These are phyloP conservation scores for Zymoseptoria passerinii DNA, from an alignment of 2,329 filamentous ascomycete species.

Conservation along the genomic window DNA sequence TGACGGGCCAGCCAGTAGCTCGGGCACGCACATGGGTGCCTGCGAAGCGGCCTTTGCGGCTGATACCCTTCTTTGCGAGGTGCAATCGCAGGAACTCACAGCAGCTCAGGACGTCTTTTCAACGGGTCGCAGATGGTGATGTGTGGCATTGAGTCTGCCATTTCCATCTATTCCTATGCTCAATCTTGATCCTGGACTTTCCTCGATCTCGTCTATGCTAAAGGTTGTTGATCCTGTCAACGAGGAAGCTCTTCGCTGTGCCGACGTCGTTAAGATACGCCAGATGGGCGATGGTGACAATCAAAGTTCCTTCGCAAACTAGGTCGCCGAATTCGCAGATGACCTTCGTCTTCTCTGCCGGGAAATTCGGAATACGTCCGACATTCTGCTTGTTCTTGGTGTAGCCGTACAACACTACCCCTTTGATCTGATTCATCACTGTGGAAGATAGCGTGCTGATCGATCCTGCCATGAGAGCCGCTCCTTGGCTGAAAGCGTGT, in stretches of 20 bases:
- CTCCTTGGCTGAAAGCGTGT: conserved; percentile 28
- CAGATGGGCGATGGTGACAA: conserved; percentile 29
- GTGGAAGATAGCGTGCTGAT: conserved; percentile 23
- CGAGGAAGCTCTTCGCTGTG: conserved; percentile 9
- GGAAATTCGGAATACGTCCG: conserved; percentile 30
- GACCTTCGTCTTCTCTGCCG: conserved; percentile 27
- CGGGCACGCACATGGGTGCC: not conserved
- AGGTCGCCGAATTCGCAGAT: conserved; percentile 30
- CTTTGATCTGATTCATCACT: conserved; percentile 29
- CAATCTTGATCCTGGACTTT: not conserved
- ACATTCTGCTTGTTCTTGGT: conserved; percentile 33
- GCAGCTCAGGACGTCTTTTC: conserved; percentile 1
- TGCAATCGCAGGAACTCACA: conserved; percentile 2
- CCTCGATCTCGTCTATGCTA: not conserved
- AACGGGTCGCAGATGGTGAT: conserved; percentile 2
- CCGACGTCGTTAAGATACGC: conserved; percentile 20
- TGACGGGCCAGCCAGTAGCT: conserved; percentile 1
- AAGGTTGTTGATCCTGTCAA: not conserved
- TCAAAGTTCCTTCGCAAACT: conserved; percentile 30
- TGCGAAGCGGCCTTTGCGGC: not conserved
- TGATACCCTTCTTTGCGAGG: conserved; percentile 4
- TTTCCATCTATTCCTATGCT: not conserved
- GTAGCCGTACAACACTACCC: conserved; percentile 35
- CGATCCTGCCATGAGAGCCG: conserved; percentile 32
- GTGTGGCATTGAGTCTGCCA: not conserved